A percentile compares a stretch with the other conserved stretches of the same genome.
Evolutionary conservation across 768 basidiomycete species (phyloP).

Genomic region (Suillus variegatus): DNA sequence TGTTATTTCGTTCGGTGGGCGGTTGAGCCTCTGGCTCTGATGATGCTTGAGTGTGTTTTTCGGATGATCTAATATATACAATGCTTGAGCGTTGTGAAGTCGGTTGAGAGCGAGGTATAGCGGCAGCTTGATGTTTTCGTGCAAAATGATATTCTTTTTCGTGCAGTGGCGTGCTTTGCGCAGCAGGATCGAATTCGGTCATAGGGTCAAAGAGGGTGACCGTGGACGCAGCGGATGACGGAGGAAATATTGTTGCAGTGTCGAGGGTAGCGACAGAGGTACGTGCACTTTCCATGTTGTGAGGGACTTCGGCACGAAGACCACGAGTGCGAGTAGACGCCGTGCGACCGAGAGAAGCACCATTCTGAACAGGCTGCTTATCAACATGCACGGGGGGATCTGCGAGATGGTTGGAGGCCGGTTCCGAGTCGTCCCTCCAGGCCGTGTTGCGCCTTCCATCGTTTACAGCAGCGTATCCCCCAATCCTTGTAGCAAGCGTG

Average conservation of each 20-base stretch:
- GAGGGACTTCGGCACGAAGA: constrained; percentile 53
- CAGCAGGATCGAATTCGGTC: constrained; percentile 23
- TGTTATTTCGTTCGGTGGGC: constrained; percentile 5
- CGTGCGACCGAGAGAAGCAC: constrained; percentile 31
- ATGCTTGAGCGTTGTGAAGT: constrained; percentile 56
- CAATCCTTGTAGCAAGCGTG: constrained; percentile 46
- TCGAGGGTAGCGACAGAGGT: constrained; percentile 47
- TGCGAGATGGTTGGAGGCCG: constrained; percentile 31
- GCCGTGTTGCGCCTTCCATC: constrained; percentile 48
- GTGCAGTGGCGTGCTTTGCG: constrained; percentile 63
- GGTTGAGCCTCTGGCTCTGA: constrained; percentile 1
- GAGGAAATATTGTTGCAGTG: constrained; percentile 32
- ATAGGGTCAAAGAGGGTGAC: constrained; percentile 58
- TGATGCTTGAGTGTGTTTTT: constrained; percentile 34
- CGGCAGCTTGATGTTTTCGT: constrained; percentile 20
- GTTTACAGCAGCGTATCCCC: constrained; percentile 42
- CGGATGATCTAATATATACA: constrained; percentile 59
- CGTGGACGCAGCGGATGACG: constrained; percentile 61
- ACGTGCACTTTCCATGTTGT: constrained; percentile 50
- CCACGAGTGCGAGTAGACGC: constrained; percentile 47
- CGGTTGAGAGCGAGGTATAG: constrained; percentile 23
- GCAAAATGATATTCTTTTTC: constrained; percentile 32
- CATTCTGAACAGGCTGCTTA: constrained; percentile 19
- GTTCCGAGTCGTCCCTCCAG: constrained; percentile 39
- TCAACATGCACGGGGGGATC: constrained; percentile 45